phyloP scores from a whole-genome alignment of 176 grass and related monocot species.

The Phyllostachys edulis region DNA sequence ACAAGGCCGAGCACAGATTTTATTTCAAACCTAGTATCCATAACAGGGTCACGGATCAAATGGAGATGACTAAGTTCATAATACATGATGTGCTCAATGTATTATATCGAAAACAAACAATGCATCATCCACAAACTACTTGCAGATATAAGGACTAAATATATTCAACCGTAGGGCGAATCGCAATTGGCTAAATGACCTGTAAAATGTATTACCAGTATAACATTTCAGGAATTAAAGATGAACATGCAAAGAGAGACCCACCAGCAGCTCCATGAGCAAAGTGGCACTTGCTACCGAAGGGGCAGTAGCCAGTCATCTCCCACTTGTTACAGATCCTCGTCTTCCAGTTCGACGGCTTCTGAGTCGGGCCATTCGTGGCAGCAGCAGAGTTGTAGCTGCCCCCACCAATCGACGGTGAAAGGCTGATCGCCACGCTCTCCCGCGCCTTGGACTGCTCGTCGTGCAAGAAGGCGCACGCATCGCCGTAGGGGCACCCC shows the following conservation, averaged over 20 bases:
- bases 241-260: not conserved
- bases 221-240: slow-evolving; percentile 1
- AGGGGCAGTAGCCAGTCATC: slow-evolving; percentile 99
- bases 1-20: not conserved
- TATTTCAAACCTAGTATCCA: not conserved
- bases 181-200: not conserved
- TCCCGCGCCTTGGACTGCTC: slow-evolving; percentile 92
- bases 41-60: slow-evolving; percentile 14
- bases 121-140: not conserved
- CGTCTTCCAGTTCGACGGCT: slow-evolving; percentile 98
- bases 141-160: not conserved
- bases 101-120: not conserved
- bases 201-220: not conserved
- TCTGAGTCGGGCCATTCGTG: slow-evolving; percentile 39
- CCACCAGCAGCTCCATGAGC: slow-evolving; percentile 93
- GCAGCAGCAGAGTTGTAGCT: slow-evolving; percentile 36
- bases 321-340: slow-evolving; percentile 99
- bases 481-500: slow-evolving; percentile 86
- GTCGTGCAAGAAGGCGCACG: slow-evolving; percentile 90
- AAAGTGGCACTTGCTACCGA: slow-evolving; percentile 96
- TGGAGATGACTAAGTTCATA: not conserved
- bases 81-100: not conserved
- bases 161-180: not conserved
- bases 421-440: slow-evolving; percentile 91
- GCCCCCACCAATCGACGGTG: slow-evolving; percentile 57